A percentile compares a stretch with the other conserved stretches of the same genome.
Evolutionary conservation across 2,329 filamentous ascomycete genomes (phyloP).

Genomic region (Alternaria triticina): DNA sequence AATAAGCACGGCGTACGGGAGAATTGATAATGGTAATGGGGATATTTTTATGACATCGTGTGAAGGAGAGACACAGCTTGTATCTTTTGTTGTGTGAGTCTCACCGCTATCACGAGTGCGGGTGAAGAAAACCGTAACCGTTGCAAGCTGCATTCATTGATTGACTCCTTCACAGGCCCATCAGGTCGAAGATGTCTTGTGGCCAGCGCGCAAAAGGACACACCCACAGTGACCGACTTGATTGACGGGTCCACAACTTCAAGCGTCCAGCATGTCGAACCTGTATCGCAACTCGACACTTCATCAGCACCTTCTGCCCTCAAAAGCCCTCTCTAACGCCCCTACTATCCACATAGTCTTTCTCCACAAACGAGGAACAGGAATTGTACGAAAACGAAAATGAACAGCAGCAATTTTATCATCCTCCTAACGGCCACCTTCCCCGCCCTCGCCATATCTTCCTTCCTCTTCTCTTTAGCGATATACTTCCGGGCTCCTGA

Average conservation of each 20-base stretch:
- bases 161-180: not conserved
- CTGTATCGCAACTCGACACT: not conserved
- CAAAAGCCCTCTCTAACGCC: not conserved
- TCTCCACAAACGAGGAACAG: not conserved
- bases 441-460: not conserved
- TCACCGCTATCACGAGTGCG: not conserved
- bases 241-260: not conserved
- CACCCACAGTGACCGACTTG: not conserved
- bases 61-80: not conserved
- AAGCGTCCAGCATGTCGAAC: not conserved
- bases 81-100: not conserved
- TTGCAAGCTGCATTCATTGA: not conserved
- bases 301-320: not conserved
- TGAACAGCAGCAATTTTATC: not conserved
- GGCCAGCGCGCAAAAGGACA: not conserved
- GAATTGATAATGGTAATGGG: not conserved
- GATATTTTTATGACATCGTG: not conserved
- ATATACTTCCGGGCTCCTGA: not conserved
- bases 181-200: not conserved
- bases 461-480: not conserved
- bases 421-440: not conserved
- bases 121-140: not conserved
- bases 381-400: not conserved
- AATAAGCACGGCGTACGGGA: not conserved
- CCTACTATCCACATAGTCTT: not conserved